Percentiles rank a stretch among this genome's conserved stretches.
Evolutionary conservation across 169 alveolate genomes (phyloP).

Genomic region (Ichthyophthirius multifiliis): DNA sequence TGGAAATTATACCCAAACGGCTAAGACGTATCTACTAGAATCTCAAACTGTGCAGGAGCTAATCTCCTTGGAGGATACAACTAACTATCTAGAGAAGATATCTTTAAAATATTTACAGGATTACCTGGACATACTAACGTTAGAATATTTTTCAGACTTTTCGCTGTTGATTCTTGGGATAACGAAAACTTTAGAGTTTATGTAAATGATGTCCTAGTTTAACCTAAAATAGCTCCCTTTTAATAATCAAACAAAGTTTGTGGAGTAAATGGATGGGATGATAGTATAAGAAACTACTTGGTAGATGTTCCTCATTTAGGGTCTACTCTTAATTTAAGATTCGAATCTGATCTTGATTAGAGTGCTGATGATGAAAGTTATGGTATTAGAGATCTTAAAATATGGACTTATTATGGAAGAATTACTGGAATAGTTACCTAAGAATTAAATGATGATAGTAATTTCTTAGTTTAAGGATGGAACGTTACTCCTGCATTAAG

Average conservation of each 20-base stretch:
- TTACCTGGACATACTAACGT: slow-evolving; percentile 2
- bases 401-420: not conserved
- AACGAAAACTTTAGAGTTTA: not conserved
- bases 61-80: not conserved
- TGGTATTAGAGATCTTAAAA: not conserved
- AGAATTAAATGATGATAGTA: not conserved
- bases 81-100: not conserved
- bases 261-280: not conserved
- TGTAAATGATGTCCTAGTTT: not conserved
- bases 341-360: not conserved
- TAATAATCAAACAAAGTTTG: not conserved
- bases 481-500: not conserved
- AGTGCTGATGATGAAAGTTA: not conserved
- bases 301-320: not conserved
- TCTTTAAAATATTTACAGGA: not conserved
- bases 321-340: not conserved
- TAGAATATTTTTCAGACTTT: not conserved
- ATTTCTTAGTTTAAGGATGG: not conserved
- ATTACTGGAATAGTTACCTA: not conserved
- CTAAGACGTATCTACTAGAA: too few relatives aligned
- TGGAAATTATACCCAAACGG: too few relatives aligned
- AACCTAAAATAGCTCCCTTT: not conserved
- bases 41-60: not conserved
- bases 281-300: not conserved
- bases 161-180: not conserved